Evolutionary conservation across 202 grass and related monocot species (phyloP), one percentile per base, ranked within the genome.

Genomic region (Musa balbisiana): DNA sequence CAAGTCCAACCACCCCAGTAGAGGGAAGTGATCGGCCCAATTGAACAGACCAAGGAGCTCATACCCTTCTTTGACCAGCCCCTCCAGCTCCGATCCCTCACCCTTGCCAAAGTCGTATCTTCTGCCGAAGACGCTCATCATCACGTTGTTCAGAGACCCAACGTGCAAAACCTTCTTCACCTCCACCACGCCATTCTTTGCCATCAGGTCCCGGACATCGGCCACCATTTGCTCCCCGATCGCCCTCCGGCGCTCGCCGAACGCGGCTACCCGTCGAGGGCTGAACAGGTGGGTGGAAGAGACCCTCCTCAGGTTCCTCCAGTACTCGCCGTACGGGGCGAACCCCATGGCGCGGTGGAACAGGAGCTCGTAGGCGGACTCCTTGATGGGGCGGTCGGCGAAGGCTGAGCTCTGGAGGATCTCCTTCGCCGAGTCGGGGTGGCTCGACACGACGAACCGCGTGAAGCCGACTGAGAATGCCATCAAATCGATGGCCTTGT

Each of bases 31-130:
- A 12, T 92, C 87, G 0, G 82, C 78, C 90, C 87, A 92, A 65
- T 92, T 89, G 87, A 92, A 92, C 9, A 71, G 70, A 2, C 84
- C 84, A 2, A 92, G 84, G 58, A 87, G 76, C 19, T 87, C 84
- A 73, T 89, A 89, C 11, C 84, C 90, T 71, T 92, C 90, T 33
- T 78, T 23, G 0, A 92, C 90, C 81, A 92, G 78, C 11, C 62
- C 72, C 50, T 85, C 87, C 9, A 92, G 74, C 68, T 89, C 23
- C 16, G 11, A 11, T 29, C 79, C 84, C 49, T 89, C 84, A 13
- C 71, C 73, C 79, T 69, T 83, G 0, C 17, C 19, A 51, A 85
- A 71, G 20, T 88, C 87, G 72, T 81, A 87, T 15, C 22, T 73
- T 55, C 78, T 85, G 2, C 87, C 82, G 49, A 92, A 92, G 24